Evolutionary conservation across 495 filamentous ascomycete genomes (phyloP).

Genomic region (Penicillium atrosanguineum): DNA sequence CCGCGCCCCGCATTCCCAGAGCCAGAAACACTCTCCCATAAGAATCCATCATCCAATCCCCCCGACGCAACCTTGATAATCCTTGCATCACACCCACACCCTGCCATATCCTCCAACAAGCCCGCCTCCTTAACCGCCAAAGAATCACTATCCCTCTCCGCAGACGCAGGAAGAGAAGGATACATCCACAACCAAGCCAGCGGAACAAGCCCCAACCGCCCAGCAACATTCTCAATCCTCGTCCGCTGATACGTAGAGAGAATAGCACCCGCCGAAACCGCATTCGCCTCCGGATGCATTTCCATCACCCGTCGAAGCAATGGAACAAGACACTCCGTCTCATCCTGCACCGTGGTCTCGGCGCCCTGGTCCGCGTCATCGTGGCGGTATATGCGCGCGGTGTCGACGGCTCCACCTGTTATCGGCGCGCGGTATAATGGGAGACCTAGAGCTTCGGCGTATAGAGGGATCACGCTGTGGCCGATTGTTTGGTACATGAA

Average conservation of each 20-base stretch:
- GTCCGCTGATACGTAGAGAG: slow-evolving; percentile 94
- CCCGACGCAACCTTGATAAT: slow-evolving; percentile 94
- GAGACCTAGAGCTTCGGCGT: slow-evolving; percentile 69
- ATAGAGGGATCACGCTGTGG: slow-evolving; percentile 82
- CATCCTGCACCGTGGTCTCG: slow-evolving; percentile 49
- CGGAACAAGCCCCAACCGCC: slow-evolving; percentile 71
- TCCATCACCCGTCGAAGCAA: slow-evolving; percentile 62
- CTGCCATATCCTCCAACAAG: slow-evolving; percentile 78
- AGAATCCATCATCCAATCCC: slow-evolving; percentile 73
- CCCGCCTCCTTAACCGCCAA: slow-evolving; percentile 34
- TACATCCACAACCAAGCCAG: slow-evolving; percentile 91
- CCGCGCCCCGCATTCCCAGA: slow-evolving; percentile 33
- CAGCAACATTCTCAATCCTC: slow-evolving; percentile 82
- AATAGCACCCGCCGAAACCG: slow-evolving; percentile 87
- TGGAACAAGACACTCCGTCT: slow-evolving; percentile 81
- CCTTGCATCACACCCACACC: slow-evolving; percentile 71
- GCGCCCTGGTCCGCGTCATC: slow-evolving; percentile 16
- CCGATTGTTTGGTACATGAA: slow-evolving; percentile 99
- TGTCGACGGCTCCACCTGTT: slow-evolving; percentile 62
- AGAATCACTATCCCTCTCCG: slow-evolving; percentile 14
- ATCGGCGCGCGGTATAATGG: slow-evolving; percentile 80
- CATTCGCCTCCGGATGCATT: slow-evolving; percentile 73
- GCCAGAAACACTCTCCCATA: slow-evolving; percentile 75
- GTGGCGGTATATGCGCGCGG: slow-evolving; percentile 30
- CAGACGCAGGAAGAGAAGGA: slow-evolving; percentile 60